phyloP scores from a whole-genome alignment of 805 yeast genomes.

The Yarrowia keelungensis region DNA sequence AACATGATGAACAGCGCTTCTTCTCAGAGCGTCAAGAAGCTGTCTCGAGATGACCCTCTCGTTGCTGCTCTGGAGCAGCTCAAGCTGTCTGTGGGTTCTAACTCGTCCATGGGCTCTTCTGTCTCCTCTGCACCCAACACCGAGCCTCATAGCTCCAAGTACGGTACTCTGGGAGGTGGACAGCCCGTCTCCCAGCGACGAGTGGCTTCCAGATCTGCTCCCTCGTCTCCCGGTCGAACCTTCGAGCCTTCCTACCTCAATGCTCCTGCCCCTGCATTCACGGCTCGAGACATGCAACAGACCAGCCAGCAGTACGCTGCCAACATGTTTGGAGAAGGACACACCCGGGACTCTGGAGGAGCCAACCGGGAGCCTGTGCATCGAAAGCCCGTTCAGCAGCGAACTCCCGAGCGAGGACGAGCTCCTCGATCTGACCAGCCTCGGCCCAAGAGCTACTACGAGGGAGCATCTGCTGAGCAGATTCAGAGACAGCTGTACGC shows the following conservation, averaged over 20 bases:
- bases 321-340: conserved; percentile 34
- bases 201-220: conserved; percentile 46
- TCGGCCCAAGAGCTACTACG: conserved; percentile 37
- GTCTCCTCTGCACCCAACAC: conserved; percentile 28
- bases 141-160: conserved; percentile 35
- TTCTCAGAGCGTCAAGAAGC: conserved; percentile 40
- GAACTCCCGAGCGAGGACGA: conserved; percentile 30
- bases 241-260: conserved; percentile 41
- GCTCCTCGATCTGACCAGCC: conserved; percentile 17
- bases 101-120: conserved; percentile 29
- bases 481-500: conserved; percentile 32
- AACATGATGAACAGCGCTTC: conserved; percentile 11
- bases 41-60: conserved; percentile 56
- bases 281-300: conserved; percentile 55
- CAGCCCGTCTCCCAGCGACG: conserved; percentile 40
- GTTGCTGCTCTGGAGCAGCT: conserved; percentile 61
- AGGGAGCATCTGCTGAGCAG: conserved; percentile 35
- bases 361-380: conserved; percentile 27
- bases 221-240: conserved; percentile 44
- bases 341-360: conserved; percentile 29
- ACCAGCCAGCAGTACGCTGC: conserved; percentile 45
- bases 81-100: conserved; percentile 44
- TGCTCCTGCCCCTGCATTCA: conserved; percentile 49
- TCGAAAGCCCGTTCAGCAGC: conserved; percentile 28
- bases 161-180: conserved; percentile 36